Conservation (phyloP, 805 yeast species). For the Lipomyces oligophaga region DNA sequence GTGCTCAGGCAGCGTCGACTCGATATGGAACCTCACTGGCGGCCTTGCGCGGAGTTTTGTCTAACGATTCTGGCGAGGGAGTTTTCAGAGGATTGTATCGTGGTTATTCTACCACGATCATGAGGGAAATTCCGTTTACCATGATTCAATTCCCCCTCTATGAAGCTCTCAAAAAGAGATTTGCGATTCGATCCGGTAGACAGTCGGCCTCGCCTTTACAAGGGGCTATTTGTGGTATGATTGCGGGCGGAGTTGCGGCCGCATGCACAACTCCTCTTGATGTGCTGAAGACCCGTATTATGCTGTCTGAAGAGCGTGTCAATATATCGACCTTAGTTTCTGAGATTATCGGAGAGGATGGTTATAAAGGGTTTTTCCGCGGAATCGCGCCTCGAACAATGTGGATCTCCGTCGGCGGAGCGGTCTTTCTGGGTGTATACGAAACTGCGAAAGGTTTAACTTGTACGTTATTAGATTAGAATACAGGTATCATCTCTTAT, state of each 20-base stretch:
- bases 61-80: constrained; percentile 74
- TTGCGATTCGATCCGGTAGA: constrained; percentile 46
- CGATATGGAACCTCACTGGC: constrained; percentile 55
- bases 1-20: constrained; percentile 85
- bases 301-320: constrained; percentile 59
- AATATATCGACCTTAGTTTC: constrained; percentile 48
- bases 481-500: constrained; percentile 22
- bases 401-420: constrained; percentile 99
- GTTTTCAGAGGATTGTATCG: constrained; percentile 73
- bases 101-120: constrained; percentile 88
- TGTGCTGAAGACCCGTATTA: constrained; percentile 87
- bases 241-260: constrained; percentile 93
- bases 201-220: constrained; percentile 56
- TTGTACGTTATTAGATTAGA: background rate
- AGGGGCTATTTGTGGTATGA: constrained; percentile 86
- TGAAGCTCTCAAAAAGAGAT: constrained; percentile 66
- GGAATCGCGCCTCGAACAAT: constrained; percentile 94
- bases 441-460: constrained; percentile 46
- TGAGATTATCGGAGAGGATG: constrained; percentile 65
- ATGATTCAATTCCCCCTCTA: constrained; percentile 92
- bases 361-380: constrained; percentile 61
- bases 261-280: constrained; percentile 93
- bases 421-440: constrained; percentile 91
- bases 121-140: constrained; percentile 96
- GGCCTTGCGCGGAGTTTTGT: constrained; percentile 60